These are phyloP conservation scores for Phyllosticta capitalensis DNA, from an alignment of 2,329 filamentous ascomycete species.

Conservation along the genomic window DNA sequence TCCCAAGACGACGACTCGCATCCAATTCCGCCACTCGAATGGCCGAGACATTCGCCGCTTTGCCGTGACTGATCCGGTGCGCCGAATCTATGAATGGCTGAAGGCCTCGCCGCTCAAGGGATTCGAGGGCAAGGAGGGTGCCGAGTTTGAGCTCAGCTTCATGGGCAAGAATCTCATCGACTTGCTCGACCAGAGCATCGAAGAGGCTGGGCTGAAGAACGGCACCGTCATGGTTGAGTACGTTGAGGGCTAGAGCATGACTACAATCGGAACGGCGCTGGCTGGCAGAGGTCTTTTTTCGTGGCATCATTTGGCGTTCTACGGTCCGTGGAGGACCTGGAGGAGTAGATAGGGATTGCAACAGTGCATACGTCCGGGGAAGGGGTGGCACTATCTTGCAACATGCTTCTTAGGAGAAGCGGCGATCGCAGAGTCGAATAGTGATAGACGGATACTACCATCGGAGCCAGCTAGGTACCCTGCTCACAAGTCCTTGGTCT, in stretches of 20 bases:
- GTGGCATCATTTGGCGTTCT: background rate
- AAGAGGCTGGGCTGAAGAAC: constrained; percentile 77
- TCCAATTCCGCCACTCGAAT: constrained; percentile 82
- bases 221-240: constrained; percentile 95
- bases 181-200: constrained; percentile 61
- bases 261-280: background rate
- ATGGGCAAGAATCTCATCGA: constrained; percentile 83
- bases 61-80: constrained; percentile 62
- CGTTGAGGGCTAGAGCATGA: constrained; percentile 16
- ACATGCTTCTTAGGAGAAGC: background rate
- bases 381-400: background rate
- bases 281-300: background rate
- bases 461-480: background rate
- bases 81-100: constrained; percentile 89
- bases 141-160: constrained; percentile 78
- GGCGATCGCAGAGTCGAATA: background rate
- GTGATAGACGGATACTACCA: background rate
- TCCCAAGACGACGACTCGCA: constrained; percentile 66
- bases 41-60: constrained; percentile 87
- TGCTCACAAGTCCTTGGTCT: background rate
- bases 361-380: background rate
- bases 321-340: background rate
- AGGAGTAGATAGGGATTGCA: background rate
- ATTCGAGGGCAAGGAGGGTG: constrained; percentile 63
- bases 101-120: constrained; percentile 72